Percentiles rank a stretch among this genome's conserved stretches.
Evolutionary conservation across 441 rosid species (phyloP).

Genomic region (Omphalea diandra): DNA sequence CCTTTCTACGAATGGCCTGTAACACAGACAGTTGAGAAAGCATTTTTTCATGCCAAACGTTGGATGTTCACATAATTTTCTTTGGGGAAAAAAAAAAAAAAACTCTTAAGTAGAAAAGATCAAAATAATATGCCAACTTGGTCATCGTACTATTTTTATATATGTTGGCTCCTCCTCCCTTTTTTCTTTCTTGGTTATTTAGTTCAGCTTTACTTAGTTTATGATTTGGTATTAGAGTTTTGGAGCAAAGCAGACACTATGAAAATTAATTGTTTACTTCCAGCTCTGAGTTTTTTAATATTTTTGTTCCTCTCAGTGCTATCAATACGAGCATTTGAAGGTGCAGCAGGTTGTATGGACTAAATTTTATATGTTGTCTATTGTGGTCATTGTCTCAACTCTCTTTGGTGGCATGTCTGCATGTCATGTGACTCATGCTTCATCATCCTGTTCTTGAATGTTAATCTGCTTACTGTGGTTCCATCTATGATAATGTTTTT

Average conservation of each 20-base stretch:
- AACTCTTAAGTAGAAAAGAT: no score
- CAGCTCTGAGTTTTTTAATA: background rate
- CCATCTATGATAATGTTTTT: background rate
- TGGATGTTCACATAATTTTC: background rate
- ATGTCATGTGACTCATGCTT: background rate
- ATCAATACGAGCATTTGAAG: background rate
- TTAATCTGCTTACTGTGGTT: background rate
- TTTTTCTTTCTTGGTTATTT: background rate
- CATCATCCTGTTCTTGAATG: background rate
- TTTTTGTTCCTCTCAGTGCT: no score
- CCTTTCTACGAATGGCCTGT: background rate
- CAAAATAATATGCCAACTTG: background rate
- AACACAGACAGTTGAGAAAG: background rate
- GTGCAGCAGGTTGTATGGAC: background rate
- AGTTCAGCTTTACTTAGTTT: background rate
- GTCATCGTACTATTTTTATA: background rate
- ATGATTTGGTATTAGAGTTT: background rate
- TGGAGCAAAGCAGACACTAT: background rate
- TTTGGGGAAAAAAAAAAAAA: no score
- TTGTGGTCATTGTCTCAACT: background rate
- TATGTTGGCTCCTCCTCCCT: background rate
- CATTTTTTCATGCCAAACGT: background rate
- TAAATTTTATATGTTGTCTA: background rate
- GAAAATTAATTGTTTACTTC: background rate
- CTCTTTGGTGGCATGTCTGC: slow-evolving; percentile 5